A percentile compares a stretch with the other conserved stretches of the same genome.
These are phyloP conservation scores for Ganoderma leucocontextum DNA, from an alignment of 1,284 basidiomycete species.

Conservation along the genomic window DNA sequence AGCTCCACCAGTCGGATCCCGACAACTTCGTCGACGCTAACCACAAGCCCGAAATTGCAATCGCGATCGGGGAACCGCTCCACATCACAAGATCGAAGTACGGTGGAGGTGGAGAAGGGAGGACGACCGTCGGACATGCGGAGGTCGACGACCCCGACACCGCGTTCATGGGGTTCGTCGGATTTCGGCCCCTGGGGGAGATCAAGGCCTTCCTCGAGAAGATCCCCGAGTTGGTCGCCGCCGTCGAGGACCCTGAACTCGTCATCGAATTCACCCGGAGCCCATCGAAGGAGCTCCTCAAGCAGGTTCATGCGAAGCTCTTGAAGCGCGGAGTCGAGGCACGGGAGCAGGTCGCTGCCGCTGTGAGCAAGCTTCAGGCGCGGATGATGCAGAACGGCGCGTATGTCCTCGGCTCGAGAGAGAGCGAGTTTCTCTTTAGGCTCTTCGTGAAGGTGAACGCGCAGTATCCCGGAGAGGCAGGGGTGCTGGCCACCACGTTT, in stretches of 20 bases:
- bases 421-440: conserved; percentile 53
- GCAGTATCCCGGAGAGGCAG: conserved; percentile 92
- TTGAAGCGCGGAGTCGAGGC: conserved; percentile 59
- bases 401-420: conserved; percentile 21
- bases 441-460: conserved; percentile 76
- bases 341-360: conserved; percentile 22
- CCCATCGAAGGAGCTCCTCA: conserved; percentile 60
- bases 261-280: conserved; percentile 21
- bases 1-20: conserved; percentile 76
- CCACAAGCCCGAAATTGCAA: conserved; percentile 98
- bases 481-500: conserved; percentile 86
- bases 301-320: conserved; percentile 76
- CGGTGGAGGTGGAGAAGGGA: not conserved
- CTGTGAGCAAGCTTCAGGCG: conserved; percentile 28
- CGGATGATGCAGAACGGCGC: conserved; percentile 22
- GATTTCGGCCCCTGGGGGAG: conserved; percentile 83
- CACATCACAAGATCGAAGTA: conserved; percentile 4
- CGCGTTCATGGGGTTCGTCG: conserved; percentile 90
- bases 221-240: conserved; percentile 74
- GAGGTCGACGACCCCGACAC: conserved; percentile 50
- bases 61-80: conserved; percentile 66
- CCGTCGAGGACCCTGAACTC: conserved; percentile 32
- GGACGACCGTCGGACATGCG: conserved; percentile 9
- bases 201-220: conserved; percentile 73
- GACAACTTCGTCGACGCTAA: conserved; percentile 81